Evolutionary conservation across 1,139 yeast genomes (phyloP).

Genomic region (Sugiyamaella sp.): DNA sequence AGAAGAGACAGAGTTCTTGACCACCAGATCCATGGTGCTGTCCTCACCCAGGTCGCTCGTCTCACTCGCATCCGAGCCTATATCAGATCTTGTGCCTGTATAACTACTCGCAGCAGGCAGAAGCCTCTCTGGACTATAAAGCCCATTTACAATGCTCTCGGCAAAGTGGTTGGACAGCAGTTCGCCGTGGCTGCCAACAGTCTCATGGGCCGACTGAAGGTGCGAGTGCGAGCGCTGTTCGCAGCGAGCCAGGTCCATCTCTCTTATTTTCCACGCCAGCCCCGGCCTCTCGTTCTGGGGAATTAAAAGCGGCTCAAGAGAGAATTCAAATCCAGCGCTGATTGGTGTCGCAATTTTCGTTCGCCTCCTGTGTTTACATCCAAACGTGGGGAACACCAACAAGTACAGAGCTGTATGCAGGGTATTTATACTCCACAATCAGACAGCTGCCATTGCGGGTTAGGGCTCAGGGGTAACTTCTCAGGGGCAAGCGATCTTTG

Average conservation of each 20-base stretch:
- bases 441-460: not conserved
- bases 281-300: too few relatives aligned
- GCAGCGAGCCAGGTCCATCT: not conserved
- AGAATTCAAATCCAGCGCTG: too few relatives aligned
- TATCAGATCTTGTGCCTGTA: too few relatives aligned
- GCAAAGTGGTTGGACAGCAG: constrained; percentile 14
- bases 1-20: too few relatives aligned
- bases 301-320: too few relatives aligned
- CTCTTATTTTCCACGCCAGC: too few relatives aligned
- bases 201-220: not conserved
- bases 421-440: not conserved
- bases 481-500: too few relatives aligned
- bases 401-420: too few relatives aligned
- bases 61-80: too few relatives aligned
- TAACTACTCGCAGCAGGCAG: not conserved
- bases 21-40: too few relatives aligned
- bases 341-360: not conserved
- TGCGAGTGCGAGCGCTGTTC: not conserved
- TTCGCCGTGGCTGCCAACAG: not conserved
- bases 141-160: constrained; percentile 19
- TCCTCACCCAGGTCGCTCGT: too few relatives aligned
- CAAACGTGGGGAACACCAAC: constrained; percentile 1
- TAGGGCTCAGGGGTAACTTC: constrained; percentile 8
- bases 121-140: not conserved
- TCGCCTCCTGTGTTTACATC: constrained; percentile 6